phyloP scores from a whole-genome alignment of 2,329 filamentous ascomycete genomes.

The Neopestalotiopsis clavispora region DNA sequence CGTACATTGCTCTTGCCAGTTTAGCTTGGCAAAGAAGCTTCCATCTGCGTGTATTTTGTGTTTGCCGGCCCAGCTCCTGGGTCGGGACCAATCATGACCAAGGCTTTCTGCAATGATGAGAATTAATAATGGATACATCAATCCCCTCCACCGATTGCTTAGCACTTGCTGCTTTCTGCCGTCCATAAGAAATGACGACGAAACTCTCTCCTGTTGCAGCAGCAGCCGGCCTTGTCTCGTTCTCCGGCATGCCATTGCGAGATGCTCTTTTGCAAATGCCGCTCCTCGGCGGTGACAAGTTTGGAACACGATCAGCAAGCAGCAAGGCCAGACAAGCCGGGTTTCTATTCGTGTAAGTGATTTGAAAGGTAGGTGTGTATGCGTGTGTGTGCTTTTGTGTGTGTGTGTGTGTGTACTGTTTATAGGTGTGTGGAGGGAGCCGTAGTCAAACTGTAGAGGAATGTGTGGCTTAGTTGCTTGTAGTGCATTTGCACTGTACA shows the following conservation, averaged over 20 bases:
- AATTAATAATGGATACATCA: background rate
- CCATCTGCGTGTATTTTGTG: background rate
- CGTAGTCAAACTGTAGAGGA: background rate
- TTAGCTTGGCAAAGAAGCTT: conserved; percentile 9
- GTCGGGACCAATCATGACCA: conserved; percentile 11
- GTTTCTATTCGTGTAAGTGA: conserved; percentile 9
- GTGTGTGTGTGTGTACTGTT: background rate
- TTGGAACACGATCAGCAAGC: conserved; percentile 4
- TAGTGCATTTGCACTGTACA: conserved; percentile 11
- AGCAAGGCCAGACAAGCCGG: conserved; percentile 12
- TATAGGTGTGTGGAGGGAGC: conserved; percentile 1
- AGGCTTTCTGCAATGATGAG: background rate
- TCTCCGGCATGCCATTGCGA: background rate
- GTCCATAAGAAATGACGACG: background rate
- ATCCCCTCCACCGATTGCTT: background rate
- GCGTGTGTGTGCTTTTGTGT: background rate
- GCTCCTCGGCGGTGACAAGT: background rate
- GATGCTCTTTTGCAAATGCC: conserved; percentile 1
- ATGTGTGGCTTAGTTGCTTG: background rate
- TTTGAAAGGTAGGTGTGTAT: background rate
- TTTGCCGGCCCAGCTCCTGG: background rate
- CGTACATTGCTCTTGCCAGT: background rate
- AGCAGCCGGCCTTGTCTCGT: background rate
- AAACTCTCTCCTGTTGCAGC: background rate
- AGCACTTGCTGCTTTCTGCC: background rate